Percentiles rank a stretch among this genome's conserved stretches.
Evolutionary conservation across 129 eudicot genomes (phyloP).

Genomic region (Oenanthe sinensis): DNA sequence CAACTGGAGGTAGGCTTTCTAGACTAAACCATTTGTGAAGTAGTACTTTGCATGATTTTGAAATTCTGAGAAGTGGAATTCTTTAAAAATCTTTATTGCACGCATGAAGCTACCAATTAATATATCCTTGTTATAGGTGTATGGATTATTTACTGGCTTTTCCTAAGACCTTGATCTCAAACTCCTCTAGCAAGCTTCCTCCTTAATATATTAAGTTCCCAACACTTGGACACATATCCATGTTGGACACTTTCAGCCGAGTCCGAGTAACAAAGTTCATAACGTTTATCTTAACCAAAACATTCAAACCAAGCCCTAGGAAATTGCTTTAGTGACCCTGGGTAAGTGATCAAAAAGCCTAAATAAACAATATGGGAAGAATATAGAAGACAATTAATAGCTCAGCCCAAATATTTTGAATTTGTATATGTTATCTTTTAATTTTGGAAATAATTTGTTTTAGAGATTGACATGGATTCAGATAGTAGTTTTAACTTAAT

Average conservation of each 20-base stretch:
- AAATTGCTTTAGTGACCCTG: neutral
- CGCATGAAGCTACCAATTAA: neutral
- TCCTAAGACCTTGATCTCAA: neutral
- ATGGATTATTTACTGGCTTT: neutral
- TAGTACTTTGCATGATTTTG: neutral
- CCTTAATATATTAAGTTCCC: neutral
- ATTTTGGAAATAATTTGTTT: neutral
- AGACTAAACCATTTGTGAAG: constrained; percentile 4
- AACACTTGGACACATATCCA: too few species aligned
- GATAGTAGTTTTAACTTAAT: too few species aligned
- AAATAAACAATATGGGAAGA: neutral
- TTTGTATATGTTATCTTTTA: neutral
- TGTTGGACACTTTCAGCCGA: too few species aligned
- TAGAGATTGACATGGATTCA: neutral
- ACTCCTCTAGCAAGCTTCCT: neutral
- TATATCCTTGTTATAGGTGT: neutral
- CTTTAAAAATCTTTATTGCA: neutral
- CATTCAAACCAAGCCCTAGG: neutral
- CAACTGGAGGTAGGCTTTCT: constrained; percentile 69
- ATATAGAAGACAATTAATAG: neutral
- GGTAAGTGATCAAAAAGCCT: neutral
- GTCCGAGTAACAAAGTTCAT: neutral
- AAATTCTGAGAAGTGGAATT: neutral
- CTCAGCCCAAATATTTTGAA: neutral
- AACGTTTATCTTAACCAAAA: neutral